These are phyloP conservation scores for Paxillus ammoniavirescens DNA, from an alignment of 768 basidiomycete genomes.

Conservation along the genomic window DNA sequence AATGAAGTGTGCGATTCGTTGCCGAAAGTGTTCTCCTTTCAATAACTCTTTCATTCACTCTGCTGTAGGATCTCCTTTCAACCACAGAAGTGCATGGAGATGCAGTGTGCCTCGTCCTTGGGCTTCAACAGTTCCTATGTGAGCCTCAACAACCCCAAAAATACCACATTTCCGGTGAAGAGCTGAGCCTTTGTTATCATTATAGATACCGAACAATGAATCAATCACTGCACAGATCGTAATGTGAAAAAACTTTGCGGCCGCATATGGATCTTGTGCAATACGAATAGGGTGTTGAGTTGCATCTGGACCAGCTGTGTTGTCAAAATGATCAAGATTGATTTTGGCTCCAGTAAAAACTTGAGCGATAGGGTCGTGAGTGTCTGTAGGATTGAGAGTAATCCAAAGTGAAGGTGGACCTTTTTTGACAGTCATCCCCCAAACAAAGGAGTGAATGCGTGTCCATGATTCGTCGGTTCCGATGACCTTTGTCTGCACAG, in stretches of 20 bases:
- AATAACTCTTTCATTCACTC: no score
- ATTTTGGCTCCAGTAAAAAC: neutral
- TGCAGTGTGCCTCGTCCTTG: constrained; percentile 2
- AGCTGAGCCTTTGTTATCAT: no score
- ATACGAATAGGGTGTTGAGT: neutral
- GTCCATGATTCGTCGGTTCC: no score
- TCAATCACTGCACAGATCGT: neutral
- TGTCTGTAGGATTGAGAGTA: neutral
- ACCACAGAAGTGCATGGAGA: neutral
- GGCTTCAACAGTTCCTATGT: neutral
- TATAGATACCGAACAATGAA: no score
- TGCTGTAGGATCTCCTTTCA: neutral
- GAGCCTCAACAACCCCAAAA: neutral
- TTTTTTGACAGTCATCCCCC: no score
- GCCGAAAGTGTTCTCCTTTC: no score
- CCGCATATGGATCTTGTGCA: neutral
- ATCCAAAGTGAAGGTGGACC: neutral
- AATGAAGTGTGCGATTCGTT: no score
- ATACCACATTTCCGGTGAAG: neutral
- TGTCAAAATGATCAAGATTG: neutral
- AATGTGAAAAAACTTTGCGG: constrained; percentile 1
- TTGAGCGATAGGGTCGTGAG: neutral
- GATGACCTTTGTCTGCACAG: no score
- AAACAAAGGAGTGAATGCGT: no score
- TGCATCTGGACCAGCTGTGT: neutral